A percentile compares a stretch with the other conserved stretches of the same genome.
phyloP scores from a whole-genome alignment of 2,329 filamentous ascomycete genomes.

The Tolypocladium guangdongense region DNA sequence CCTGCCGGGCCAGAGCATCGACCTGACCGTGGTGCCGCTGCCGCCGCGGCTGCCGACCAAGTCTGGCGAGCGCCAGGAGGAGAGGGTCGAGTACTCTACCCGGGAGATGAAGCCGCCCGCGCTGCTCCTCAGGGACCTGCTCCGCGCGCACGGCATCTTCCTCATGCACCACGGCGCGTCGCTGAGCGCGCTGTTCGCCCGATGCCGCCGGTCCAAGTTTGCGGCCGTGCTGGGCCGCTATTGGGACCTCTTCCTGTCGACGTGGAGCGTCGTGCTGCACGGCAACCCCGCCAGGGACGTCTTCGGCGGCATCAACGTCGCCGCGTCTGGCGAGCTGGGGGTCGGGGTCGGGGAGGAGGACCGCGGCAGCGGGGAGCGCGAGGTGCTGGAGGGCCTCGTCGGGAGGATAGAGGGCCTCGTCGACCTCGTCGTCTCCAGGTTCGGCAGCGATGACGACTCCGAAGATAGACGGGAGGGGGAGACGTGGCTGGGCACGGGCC shows the following conservation, averaged over 20 bases:
- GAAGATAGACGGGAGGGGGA: constrained; percentile 12
- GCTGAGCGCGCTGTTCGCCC: constrained; percentile 57
- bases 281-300: constrained; percentile 76
- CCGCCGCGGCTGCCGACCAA: constrained; percentile 40
- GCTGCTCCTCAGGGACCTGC: constrained; percentile 68
- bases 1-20: constrained; percentile 37
- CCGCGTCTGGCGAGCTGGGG: constrained; percentile 81
- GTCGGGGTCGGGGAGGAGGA: constrained; percentile 94
- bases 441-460: constrained; percentile 43
- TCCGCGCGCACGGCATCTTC: constrained; percentile 75
- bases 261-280: constrained; percentile 84
- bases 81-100: constrained; percentile 68
- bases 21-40: constrained; percentile 62
- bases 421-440: constrained; percentile 79
- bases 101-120: constrained; percentile 78
- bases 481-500: constrained; percentile 64
- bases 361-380: constrained; percentile 83
- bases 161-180: constrained; percentile 76
- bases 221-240: constrained; percentile 63
- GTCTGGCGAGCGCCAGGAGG: constrained; percentile 26
- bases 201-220: constrained; percentile 56
- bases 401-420: constrained; percentile 71
- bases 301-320: constrained; percentile 76
- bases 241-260: constrained; percentile 60
- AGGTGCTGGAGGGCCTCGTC: constrained; percentile 84